A percentile compares a stretch with the other conserved stretches of the same genome.
phyloP scores from a whole-genome alignment of 345 rosid genomes.

The Lumnitzera littorea region DNA sequence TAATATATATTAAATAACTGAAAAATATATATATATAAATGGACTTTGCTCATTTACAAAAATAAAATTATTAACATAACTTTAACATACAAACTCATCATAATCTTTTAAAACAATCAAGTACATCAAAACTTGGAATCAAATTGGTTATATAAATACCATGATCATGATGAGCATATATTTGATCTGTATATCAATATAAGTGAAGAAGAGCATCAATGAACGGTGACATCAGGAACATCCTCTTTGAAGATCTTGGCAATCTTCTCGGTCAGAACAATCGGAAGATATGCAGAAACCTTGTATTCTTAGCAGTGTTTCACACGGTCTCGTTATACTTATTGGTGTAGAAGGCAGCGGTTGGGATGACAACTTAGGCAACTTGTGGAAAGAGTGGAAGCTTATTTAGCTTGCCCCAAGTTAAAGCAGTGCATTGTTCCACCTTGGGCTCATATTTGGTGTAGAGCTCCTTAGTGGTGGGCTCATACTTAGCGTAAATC shows the following conservation, averaged over 20 bases:
- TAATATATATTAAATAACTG: no score
- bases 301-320: conserved; percentile 26
- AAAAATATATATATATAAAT: no score
- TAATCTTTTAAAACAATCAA: no score
- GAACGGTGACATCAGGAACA: not conserved
- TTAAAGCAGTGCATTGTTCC: conserved; percentile 40
- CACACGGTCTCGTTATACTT: conserved; percentile 54
- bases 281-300: conserved; percentile 39
- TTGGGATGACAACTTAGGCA: conserved; percentile 47
- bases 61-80: no score
- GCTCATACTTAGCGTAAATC: conserved; percentile 34
- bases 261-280: conserved; percentile 57
- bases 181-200: no score
- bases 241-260: conserved; percentile 34
- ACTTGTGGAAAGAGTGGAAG: conserved; percentile 48
- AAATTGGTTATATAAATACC: no score
- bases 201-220: no score
- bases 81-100: no score
- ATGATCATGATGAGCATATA: no score
- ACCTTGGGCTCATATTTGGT: conserved; percentile 46
- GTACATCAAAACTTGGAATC: no score
- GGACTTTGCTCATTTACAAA: no score
- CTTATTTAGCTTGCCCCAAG: conserved; percentile 47
- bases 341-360: conserved; percentile 57
- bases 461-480: conserved; percentile 38